Evolutionary conservation across 2,329 filamentous ascomycete species (phyloP), one percentile per base, ranked within the genome.

Genomic region (Trichoderma atrobrunneum): DNA sequence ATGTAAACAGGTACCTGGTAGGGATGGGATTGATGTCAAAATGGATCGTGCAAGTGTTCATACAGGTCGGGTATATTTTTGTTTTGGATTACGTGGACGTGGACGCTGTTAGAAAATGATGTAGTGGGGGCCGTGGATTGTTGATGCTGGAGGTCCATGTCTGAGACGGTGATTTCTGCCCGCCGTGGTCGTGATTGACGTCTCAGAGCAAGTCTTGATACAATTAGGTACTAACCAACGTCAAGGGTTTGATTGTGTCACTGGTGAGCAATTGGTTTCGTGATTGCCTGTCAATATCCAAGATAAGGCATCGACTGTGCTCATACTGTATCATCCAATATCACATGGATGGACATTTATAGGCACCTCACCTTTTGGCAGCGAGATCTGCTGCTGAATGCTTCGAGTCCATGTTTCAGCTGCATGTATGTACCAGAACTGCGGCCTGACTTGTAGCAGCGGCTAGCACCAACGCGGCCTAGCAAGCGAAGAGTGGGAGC

Each of bases 401-500:
- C 56, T 32, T 30, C 56, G 16, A 59, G 43, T 28, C 14, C 54
- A 32, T 18, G 18, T 16, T 21, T 28, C 39, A 56, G 60, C 21
- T 51, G 21, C 54, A 28, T 28, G 54, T 57, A 28, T 28, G 54
- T 57, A 57, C 26, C 12, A 18, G 54, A 28, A 57, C 30, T n/a
- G 28, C 56, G 51, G 43, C 56, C 26, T 54, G 36, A 54, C 67
- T 48, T 56, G 10, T n/a, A 14, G 7, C 30, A 14, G 48, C 39
- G 48, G 69, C 69, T 71, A 71, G 69, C 7, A 71, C 69, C 11
- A 32, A 63, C 69, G 43, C 69, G 63, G 69, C 51, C 8, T 71
- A 65, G 69, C 26, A 18, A 32, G 7, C 32, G 7, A 36, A 36
- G 34, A 14, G n/a, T 54, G 48, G 48, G 11, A 65, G 62, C 62